Base-by-base conservation (phyloP, 2,329 filamentous ascomycete species). In the Trichoderma koningiopsis region DNA sequence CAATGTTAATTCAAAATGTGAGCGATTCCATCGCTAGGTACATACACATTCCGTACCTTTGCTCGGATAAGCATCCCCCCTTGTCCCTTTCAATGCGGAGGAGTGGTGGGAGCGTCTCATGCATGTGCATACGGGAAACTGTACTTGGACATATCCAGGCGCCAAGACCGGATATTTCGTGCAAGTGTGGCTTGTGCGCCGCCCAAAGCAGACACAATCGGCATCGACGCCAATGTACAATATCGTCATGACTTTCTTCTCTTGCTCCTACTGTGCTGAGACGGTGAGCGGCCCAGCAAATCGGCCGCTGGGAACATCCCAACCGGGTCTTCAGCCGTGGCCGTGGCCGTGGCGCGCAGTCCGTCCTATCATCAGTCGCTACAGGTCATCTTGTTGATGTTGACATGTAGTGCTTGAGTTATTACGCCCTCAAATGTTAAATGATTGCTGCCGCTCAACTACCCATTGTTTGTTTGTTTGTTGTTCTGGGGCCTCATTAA, bases 161-260 rank as follows among this genome's bases (percentile, higher is more conserved):
- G 60, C 60, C 60, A 63, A 63, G 60, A 14, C 60, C 31, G 40
- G 52, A 53, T 69, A 69, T 58, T 57, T 40, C 49, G 60, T 62
- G 49, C 49, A 55, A 47, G 22, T 64, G 68, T 65, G 68, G 68
- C 68, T 69, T 64, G 60, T 64, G 68, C 60, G 43, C 55, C 31
- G 52, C 60, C 61, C 31, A 65, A 65, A 63, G 37, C 7, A 60
- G 67, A 47, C 37, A 37, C 35, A 49, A 63, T 57, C 67, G 67
- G 67, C 67, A 60, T 19, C 40, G 58, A 55, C 67, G 47, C 52
- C 49, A 64, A 68, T 68, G 67, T 68, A 68, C 27, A 63, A 68
- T 63, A 68, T 68, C 67, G 67, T 68, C 67, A 68, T 68, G 67
- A 57, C 52, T 60, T 68, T 61, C 47, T 37, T 10, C 10, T 19